A percentile compares a stretch with the other conserved stretches of the same genome.
phyloP scores from a whole-genome alignment of 2,329 filamentous ascomycete species.

The Ascochyta clinopodiicola region DNA sequence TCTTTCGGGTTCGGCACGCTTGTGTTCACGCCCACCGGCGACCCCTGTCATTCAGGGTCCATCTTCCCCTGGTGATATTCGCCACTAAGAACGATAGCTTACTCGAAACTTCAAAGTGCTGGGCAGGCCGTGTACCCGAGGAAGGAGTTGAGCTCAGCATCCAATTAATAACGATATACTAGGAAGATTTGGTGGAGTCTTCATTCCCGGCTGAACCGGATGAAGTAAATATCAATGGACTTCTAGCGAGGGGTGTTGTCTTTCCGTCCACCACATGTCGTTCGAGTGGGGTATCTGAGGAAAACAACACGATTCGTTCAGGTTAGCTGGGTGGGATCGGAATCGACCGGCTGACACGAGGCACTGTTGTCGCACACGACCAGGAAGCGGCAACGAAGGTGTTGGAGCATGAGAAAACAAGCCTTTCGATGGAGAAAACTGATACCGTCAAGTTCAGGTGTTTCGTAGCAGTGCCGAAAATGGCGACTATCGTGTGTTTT shows the following conservation, averaged over 20 bases:
- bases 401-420: neutral
- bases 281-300: conserved; percentile 2
- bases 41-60: conserved; percentile 16
- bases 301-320: conserved; percentile 3
- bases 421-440: neutral
- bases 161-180: neutral
- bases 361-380: neutral
- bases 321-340: conserved; percentile 7
- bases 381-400: neutral
- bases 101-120: conserved; percentile 4
- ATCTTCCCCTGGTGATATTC: conserved; percentile 17
- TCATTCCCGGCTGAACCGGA: conserved; percentile 3
- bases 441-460: neutral
- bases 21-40: neutral
- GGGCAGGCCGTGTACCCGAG: neutral
- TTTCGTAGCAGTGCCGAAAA: neutral
- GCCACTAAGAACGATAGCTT: conserved; percentile 14
- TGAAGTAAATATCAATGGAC: neutral
- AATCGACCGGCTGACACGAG: conserved; percentile 15
- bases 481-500: neutral
- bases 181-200: neutral
- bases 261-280: conserved; percentile 4
- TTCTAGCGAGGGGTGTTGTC: neutral
- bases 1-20: conserved; percentile 7
- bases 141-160: neutral